Percentiles rank a stretch among this genome's conserved stretches.
Conservation (phyloP, 345 rosid genomes). For the Camelina neglecta region DNA sequence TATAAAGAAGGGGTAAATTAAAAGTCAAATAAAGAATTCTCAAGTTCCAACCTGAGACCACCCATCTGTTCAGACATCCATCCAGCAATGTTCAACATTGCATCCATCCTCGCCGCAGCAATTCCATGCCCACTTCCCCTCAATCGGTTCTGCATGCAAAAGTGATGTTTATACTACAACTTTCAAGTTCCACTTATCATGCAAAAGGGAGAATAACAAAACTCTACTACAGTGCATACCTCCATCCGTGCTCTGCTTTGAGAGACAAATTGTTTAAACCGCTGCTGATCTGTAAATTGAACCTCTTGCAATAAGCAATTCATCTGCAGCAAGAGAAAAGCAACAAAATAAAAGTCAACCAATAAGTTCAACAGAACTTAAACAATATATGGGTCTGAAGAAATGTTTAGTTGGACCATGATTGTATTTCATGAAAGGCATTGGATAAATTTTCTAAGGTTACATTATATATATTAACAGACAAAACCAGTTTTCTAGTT, state of each 20-base stretch:
- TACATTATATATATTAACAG: not conserved
- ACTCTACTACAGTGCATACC: constrained; percentile 50
- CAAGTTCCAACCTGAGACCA: constrained; percentile 75
- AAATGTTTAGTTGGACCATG: not conserved
- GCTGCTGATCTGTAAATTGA: constrained; percentile 90
- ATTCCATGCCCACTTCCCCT: constrained; percentile 94
- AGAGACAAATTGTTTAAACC: constrained; percentile 96
- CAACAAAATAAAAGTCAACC: not conserved
- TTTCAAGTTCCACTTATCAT: constrained; percentile 15
- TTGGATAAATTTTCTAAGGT: not conserved
- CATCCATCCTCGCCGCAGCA: constrained; percentile 94
- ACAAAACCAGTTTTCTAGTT: constrained; percentile 14
- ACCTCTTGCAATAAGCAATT: constrained; percentile 91
- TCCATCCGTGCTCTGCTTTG: constrained; percentile 98
- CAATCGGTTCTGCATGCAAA: constrained; percentile 67
- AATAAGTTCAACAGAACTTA: constrained; percentile 12
- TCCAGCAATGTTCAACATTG: constrained; percentile 83
- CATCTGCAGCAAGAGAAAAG: constrained; percentile 50
- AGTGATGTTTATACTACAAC: constrained; percentile 23
- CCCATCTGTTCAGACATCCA: constrained; percentile 99
- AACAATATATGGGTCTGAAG: not conserved
- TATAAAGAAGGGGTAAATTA: not conserved
- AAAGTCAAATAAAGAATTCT: constrained; percentile 2
- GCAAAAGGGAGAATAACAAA: constrained; percentile 6
- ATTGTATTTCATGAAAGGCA: constrained; percentile 5